Conservation (phyloP, 1,284 basidiomycete genomes). For the Trichosporon ovoides region DNA sequence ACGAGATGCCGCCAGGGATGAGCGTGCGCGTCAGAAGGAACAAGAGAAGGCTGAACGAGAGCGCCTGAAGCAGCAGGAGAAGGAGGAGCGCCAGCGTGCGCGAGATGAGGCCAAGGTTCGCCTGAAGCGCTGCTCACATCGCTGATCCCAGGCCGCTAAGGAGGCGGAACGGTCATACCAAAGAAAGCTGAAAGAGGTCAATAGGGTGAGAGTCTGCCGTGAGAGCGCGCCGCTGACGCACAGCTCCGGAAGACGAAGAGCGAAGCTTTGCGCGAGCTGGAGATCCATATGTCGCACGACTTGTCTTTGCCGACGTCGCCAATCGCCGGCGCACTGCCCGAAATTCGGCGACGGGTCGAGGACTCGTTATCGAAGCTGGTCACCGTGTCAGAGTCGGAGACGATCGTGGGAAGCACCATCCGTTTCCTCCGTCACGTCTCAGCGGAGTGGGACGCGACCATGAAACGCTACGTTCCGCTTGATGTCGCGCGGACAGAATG, state of each 20-base stretch:
- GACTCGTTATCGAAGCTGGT: slow-evolving; percentile 33
- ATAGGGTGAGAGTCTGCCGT: slow-evolving; percentile 1
- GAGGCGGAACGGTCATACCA: slow-evolving; percentile 41
- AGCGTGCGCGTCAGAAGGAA: not conserved
- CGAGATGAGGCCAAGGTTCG: slow-evolving; percentile 36
- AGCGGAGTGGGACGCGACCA: slow-evolving; percentile 29
- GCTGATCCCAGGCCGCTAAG: slow-evolving; percentile 26
- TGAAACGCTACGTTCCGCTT: slow-evolving; percentile 37
- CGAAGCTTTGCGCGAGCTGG: slow-evolving; percentile 44
- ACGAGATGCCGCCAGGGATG: not conserved
- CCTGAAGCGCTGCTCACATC: not conserved
- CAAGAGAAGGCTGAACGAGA: slow-evolving; percentile 1
- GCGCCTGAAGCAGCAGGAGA: slow-evolving; percentile 26
- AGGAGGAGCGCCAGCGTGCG: slow-evolving; percentile 27
- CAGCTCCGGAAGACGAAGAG: slow-evolving; percentile 42
- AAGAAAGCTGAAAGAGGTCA: slow-evolving; percentile 38
- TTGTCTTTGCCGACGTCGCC: slow-evolving; percentile 33
- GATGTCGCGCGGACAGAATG: slow-evolving; percentile 40
- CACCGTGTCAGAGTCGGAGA: slow-evolving; percentile 26
- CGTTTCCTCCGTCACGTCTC: slow-evolving; percentile 41
- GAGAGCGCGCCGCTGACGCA: not conserved
- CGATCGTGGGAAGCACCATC: slow-evolving; percentile 33
- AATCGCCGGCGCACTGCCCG: slow-evolving; percentile 40
- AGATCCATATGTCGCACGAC: slow-evolving; percentile 42
- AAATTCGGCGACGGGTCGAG: slow-evolving; percentile 31